Evolutionary conservation across 495 filamentous ascomycete species (phyloP).

Genomic region (Penicillium macrosclerotiorum): DNA sequence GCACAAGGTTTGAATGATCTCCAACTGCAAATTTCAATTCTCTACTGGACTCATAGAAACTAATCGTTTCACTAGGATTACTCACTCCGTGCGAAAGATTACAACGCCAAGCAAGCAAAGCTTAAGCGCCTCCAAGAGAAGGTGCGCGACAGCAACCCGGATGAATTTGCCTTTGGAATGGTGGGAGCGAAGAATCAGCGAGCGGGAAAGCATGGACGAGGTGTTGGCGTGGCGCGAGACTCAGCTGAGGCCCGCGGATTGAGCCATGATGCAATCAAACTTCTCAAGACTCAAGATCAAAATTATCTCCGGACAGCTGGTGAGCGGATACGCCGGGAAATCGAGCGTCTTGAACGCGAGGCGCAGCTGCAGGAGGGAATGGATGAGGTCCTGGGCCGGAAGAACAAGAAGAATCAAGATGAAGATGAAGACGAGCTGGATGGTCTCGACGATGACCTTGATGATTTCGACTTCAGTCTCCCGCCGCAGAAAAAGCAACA

Average conservation of each 20-base stretch:
- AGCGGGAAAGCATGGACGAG: slow-evolving; percentile 55
- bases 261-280: slow-evolving; percentile 67
- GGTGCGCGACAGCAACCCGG: slow-evolving; percentile 83
- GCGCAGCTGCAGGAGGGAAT: slow-evolving; percentile 42
- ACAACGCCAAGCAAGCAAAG: slow-evolving; percentile 78
- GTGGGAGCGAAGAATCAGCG: slow-evolving; percentile 51
- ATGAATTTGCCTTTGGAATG: slow-evolving; percentile 97
- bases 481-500: slow-evolving; percentile 21
- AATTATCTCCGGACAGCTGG: slow-evolving; percentile 76
- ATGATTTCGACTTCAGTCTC: slow-evolving; percentile 30
- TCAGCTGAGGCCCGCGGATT: slow-evolving; percentile 42
- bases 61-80: slow-evolving; percentile 67
- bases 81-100: slow-evolving; percentile 83
- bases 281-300: slow-evolving; percentile 95
- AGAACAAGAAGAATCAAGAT: slow-evolving; percentile 24
- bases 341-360: slow-evolving; percentile 57
- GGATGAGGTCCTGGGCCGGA: slow-evolving; percentile 26
- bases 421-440: slow-evolving; percentile 23
- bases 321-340: slow-evolving; percentile 56
- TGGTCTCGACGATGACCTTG: slow-evolving; percentile 26
- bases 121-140: slow-evolving; percentile 77
- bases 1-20: slow-evolving; percentile 64
- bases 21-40: not conserved
- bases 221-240: slow-evolving; percentile 46
- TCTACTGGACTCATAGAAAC: slow-evolving; percentile 1